Percentiles rank a stretch among this genome's conserved stretches.
Conservation (phyloP, 306 rosid genomes). For the Lagenaria siceraria region DNA sequence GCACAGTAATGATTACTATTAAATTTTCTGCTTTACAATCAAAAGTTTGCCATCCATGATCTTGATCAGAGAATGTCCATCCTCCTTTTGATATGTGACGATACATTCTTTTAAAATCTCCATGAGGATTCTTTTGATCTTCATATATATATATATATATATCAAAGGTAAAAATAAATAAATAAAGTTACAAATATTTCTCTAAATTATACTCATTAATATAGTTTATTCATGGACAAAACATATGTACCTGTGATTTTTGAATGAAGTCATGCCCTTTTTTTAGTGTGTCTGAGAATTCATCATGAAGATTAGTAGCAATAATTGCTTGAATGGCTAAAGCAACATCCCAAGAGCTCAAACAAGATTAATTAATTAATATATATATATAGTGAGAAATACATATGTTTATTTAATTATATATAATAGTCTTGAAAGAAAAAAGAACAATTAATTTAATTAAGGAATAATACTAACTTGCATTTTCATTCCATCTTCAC, state of each 20-base stretch:
- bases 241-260: background rate
- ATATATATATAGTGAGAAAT: too few species aligned
- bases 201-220: too few species aligned
- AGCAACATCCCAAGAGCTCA: background rate
- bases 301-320: background rate
- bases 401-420: too few species aligned
- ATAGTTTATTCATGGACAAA: background rate
- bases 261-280: background rate
- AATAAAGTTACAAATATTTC: too few species aligned
- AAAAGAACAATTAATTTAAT: too few species aligned
- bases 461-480: slow-evolving; percentile 52
- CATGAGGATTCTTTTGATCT: slow-evolving; percentile 43
- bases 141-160: background rate
- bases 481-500: slow-evolving; percentile 97
- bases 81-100: slow-evolving; percentile 78
- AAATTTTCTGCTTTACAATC: slow-evolving; percentile 82
- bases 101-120: slow-evolving; percentile 45
- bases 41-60: background rate
- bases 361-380: too few species aligned
- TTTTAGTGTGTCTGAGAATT: background rate
- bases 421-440: too few species aligned
- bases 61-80: slow-evolving; percentile 55
- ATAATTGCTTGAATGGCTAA: slow-evolving; percentile 2
- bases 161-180: too few species aligned
- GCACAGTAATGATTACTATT: slow-evolving; percentile 18